These are phyloP conservation scores for Suillus subaureus DNA, from an alignment of 768 basidiomycete species.

Conservation along the genomic window DNA sequence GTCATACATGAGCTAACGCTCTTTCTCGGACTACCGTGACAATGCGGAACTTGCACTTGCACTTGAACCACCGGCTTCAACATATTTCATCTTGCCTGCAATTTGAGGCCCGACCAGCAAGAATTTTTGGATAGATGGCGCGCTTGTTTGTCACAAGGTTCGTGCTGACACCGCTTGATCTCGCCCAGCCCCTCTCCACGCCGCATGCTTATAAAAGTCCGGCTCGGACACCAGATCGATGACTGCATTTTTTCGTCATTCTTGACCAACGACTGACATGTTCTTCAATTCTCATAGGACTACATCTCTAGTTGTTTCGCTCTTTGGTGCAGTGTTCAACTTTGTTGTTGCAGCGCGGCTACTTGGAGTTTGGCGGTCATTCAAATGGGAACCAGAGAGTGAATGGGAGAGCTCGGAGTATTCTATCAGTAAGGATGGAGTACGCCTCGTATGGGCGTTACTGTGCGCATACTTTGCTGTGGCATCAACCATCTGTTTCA, in stretches of 20 bases:
- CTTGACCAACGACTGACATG: slow-evolving; percentile 9
- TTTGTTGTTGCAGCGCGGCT: slow-evolving; percentile 42
- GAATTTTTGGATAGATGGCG: neutral
- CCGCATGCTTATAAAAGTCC: slow-evolving; percentile 13
- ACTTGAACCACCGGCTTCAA: neutral
- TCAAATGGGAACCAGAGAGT: slow-evolving; percentile 48
- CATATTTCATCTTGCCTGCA: neutral
- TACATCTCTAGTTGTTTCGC: slow-evolving; percentile 38
- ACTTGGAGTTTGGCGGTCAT: slow-evolving; percentile 44
- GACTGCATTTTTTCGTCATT: slow-evolving; percentile 10
- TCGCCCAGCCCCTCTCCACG: slow-evolving; percentile 8
- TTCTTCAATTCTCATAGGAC: slow-evolving; percentile 29
- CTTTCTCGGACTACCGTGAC: neutral
- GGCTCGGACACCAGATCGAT: neutral
- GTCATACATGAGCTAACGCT: neutral
- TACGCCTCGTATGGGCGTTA: slow-evolving; percentile 60
- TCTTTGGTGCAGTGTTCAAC: slow-evolving; percentile 44
- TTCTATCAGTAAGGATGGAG: slow-evolving; percentile 42
- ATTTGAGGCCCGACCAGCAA: neutral
- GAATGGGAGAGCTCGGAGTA: slow-evolving; percentile 51
- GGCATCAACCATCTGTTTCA: slow-evolving; percentile 60
- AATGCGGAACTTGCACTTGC: neutral
- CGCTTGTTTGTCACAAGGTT: slow-evolving; percentile 19
- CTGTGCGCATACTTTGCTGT: slow-evolving; percentile 67
- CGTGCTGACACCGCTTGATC: slow-evolving; percentile 7